Conservation (phyloP, 2,329 filamentous ascomycete genomes). For the Cryphonectria carpinicola region DNA sequence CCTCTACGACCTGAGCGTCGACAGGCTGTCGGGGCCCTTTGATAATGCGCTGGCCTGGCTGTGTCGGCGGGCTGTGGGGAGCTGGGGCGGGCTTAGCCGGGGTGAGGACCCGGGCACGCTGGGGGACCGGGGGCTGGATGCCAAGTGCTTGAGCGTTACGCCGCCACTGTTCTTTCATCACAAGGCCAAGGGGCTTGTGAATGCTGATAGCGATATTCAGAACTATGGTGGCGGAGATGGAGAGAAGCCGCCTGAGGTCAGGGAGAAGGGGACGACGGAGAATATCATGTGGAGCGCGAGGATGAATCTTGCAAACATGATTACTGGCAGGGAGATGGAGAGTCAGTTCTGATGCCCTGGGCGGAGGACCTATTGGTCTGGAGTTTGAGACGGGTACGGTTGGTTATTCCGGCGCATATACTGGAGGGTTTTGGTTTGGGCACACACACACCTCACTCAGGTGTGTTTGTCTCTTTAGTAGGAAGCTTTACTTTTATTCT, state of each 20-base stretch:
- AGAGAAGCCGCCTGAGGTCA: constrained; percentile 21
- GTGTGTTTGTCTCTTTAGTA: background rate
- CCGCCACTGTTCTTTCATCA: constrained; percentile 41
- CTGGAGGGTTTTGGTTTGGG: background rate
- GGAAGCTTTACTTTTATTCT: background rate
- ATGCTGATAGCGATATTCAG: constrained; percentile 40
- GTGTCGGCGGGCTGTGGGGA: constrained; percentile 37
- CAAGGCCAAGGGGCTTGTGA: constrained; percentile 34
- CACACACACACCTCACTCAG: background rate
- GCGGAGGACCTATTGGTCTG: background rate
- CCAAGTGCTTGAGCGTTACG: constrained; percentile 40
- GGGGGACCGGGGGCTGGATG: constrained; percentile 35
- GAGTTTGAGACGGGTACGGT: background rate
- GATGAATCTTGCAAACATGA: constrained; percentile 39
- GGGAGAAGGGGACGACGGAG: constrained; percentile 40
- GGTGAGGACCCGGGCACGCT: constrained; percentile 21
- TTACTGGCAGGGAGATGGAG: constrained; percentile 36
- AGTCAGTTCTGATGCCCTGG: constrained; percentile 31
- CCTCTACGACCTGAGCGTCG: constrained; percentile 36
- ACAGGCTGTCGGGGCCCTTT: constrained; percentile 37
- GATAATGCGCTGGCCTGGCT: constrained; percentile 40
- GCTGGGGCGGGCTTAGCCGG: constrained; percentile 25
- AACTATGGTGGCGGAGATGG: constrained; percentile 19
- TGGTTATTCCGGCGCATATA: background rate
- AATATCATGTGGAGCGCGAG: constrained; percentile 42